Percentiles rank a stretch among this genome's conserved stretches.
Evolutionary conservation across 306 rosid species (phyloP).

Genomic region (Prunus salicina): DNA sequence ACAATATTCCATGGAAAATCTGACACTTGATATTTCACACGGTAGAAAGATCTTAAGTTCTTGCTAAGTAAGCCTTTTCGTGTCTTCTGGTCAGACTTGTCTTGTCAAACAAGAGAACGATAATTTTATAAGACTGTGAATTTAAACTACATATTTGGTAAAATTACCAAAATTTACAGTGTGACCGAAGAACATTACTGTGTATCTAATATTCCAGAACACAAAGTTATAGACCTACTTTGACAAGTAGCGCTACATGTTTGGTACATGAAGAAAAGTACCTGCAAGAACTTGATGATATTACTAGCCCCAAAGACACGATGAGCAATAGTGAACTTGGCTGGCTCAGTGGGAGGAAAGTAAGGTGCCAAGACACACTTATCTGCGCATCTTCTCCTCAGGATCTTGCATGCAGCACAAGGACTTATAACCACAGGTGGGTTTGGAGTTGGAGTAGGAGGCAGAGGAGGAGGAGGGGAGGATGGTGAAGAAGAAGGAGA

Average conservation of each 20-base stretch:
- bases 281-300: slow-evolving; percentile 95
- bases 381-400: slow-evolving; percentile 79
- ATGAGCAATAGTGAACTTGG: slow-evolving; percentile 88
- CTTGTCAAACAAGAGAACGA: no score
- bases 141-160: neutral
- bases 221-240: neutral
- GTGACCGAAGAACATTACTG: neutral
- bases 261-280: slow-evolving; percentile 2
- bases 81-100: no score
- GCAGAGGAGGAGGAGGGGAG: slow-evolving; percentile 25
- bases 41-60: neutral
- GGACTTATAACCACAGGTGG: slow-evolving; percentile 60
- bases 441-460: slow-evolving; percentile 2
- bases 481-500: slow-evolving; percentile 30
- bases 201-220: neutral
- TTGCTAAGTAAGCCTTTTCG: no score
- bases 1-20: neutral
- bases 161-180: neutral
- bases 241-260: neutral
- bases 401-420: slow-evolving; percentile 88
- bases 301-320: slow-evolving; percentile 94
- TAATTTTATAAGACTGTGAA: neutral
- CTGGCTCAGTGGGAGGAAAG: slow-evolving; percentile 89
- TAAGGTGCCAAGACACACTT: slow-evolving; percentile 92
- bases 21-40: neutral